These are phyloP conservation scores for Cordyceps militaris DNA, from an alignment of 2,329 filamentous ascomycete genomes.

Conservation along the genomic window DNA sequence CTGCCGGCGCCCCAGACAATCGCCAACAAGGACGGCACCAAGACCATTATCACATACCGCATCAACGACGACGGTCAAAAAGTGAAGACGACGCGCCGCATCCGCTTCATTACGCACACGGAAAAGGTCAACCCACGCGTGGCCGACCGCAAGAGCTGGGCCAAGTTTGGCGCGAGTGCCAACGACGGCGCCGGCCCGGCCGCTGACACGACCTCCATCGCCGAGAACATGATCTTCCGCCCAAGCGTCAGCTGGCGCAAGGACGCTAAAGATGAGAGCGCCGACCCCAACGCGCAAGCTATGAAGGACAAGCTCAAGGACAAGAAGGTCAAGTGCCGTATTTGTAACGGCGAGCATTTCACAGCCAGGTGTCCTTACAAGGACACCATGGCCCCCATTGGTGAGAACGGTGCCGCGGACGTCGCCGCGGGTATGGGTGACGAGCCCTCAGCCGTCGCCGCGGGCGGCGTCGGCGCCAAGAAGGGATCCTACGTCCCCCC, in stretches of 20 bases:
- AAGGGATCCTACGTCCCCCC: constrained; percentile 90
- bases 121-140: constrained; percentile 95
- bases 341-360: constrained; percentile 98
- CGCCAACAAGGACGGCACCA: constrained; percentile 96
- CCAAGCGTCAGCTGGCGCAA: constrained; percentile 92
- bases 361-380: constrained; percentile 99
- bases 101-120: constrained; percentile 85
- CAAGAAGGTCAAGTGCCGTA: constrained; percentile 99
- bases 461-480: constrained; percentile 48
- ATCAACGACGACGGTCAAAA: constrained; percentile 92
- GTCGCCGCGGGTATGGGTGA: constrained; percentile 49
- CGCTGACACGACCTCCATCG: constrained; percentile 83
- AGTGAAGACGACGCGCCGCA: constrained; percentile 93
- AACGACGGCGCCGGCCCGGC: constrained; percentile 79
- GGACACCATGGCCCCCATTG: constrained; percentile 93
- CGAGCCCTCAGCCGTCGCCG: constrained; percentile 29
- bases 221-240: constrained; percentile 97
- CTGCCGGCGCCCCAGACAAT: constrained; percentile 84
- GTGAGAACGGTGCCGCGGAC: constrained; percentile 49
- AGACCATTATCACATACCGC: constrained; percentile 85
- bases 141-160: constrained; percentile 86
- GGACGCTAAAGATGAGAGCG: constrained; percentile 74
- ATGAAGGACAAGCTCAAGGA: constrained; percentile 86
- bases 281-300: constrained; percentile 63
- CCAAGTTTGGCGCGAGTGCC: constrained; percentile 86